phyloP scores from a whole-genome alignment of 768 basidiomycete species.

The Boletus rubroflammeus region DNA sequence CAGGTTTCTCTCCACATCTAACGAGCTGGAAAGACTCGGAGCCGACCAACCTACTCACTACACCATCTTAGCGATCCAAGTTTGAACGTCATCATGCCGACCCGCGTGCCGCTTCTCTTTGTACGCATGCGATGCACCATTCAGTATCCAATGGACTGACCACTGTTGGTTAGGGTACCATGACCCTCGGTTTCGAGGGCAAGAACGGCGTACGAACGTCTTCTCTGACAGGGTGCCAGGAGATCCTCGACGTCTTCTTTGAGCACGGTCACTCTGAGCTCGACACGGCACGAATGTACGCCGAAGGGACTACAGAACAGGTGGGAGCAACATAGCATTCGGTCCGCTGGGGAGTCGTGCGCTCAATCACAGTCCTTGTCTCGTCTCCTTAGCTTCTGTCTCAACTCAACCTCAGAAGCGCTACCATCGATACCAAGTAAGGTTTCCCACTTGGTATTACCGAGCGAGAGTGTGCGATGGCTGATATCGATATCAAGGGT shows the following conservation, averaged over 20 bases:
- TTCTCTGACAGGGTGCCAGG: conserved; percentile 36
- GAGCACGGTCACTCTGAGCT: conserved; percentile 42
- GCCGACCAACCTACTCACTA: not conserved
- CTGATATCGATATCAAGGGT: conserved; percentile 30
- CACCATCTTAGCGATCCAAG: not conserved
- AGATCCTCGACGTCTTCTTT: conserved; percentile 44
- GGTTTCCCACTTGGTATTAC: not conserved
- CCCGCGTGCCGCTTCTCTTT: conserved; percentile 28
- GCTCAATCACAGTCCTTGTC: not conserved
- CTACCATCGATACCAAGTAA: conserved; percentile 49
- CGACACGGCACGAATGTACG: conserved; percentile 51
- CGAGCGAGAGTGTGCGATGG: not conserved
- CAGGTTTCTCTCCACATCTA: not conserved
- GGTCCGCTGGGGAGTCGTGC: not conserved
- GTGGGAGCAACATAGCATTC: conserved; percentile 20
- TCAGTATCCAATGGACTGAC: not conserved
- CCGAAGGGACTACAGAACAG: conserved; percentile 53
- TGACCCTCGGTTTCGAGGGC: conserved; percentile 42
- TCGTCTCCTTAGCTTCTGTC: conserved; percentile 32
- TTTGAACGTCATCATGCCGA: conserved; percentile 16
- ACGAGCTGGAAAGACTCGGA: not conserved
- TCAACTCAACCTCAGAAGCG: conserved; percentile 38
- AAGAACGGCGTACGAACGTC: conserved; percentile 40
- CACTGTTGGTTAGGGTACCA: conserved; percentile 38
- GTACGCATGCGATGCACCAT: conserved; percentile 6